Conservation (phyloP, 2,329 filamentous ascomycete genomes). For the Aspergillus bombycis region DNA sequence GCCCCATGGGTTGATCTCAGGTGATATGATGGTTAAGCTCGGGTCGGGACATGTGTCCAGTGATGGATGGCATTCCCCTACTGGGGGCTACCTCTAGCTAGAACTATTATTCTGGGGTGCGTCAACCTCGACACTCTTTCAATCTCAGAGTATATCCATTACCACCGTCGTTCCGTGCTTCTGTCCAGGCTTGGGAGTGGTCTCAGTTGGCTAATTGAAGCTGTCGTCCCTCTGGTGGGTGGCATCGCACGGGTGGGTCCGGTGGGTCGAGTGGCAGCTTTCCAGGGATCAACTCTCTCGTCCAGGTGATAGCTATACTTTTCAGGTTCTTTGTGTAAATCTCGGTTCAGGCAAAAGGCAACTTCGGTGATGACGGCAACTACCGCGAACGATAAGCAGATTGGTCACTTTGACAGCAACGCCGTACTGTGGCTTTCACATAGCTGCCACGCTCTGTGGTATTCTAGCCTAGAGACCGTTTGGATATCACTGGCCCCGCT, state of each 20-base stretch:
- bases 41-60: not conserved
- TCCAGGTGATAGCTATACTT: not conserved
- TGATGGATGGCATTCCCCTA: too few relatives aligned
- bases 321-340: not conserved
- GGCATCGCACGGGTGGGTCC: not conserved
- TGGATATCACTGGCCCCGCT: too few relatives aligned
- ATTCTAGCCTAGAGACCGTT: too few relatives aligned
- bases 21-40: not conserved
- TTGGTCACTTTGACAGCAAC: not conserved
- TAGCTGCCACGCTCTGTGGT: too few relatives aligned
- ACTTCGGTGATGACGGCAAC: not conserved
- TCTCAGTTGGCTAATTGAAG: not conserved
- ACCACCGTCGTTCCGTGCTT: not conserved
- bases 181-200: too few relatives aligned
- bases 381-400: not conserved
- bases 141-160: not conserved
- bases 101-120: accelerated
- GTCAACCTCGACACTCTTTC: not conserved
- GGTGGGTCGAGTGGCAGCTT: not conserved
- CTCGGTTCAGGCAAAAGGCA: not conserved
- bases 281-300: not conserved
- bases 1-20: not conserved
- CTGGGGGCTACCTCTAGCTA: too few relatives aligned
- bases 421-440: too few relatives aligned
- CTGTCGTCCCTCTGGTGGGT: not conserved